Evolutionary conservation across 192 early-diverging fungal species (phyloP), one percentile per base, ranked within the genome.

Genomic region (Coemansia javaensis): DNA sequence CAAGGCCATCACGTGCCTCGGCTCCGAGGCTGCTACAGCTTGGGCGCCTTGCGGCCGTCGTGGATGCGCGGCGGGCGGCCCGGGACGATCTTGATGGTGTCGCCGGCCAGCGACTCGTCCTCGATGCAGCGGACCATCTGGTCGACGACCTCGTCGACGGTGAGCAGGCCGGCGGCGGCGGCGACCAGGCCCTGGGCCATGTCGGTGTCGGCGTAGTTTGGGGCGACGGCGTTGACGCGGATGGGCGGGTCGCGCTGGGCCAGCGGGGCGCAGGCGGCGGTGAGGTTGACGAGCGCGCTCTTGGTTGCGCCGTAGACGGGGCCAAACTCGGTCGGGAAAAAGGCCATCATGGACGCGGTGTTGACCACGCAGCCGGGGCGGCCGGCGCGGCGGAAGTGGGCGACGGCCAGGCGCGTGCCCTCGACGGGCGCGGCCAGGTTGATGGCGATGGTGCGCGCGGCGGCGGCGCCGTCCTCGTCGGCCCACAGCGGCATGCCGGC

Each of bases 251-350:
- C 67, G 37, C 54, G 47, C 31, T 14, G 41, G 0, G 72, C 64
- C 27, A 77, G 44, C 21, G 75, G 75, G 2, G 70, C 59, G 16
- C 76, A 78, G 2, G 59, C 44, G 7, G 70, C 61, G 0, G 82
- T 81, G 35, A 88, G 82, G 24, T 80, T 79, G 13, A 79, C 79
- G 8, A 90, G 80, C 11, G 81, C 89, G 40, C 77, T 82, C 71
- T 91, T 91, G 16, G 85, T 85, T 1, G 86, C 86, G 8, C 81
- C 81, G 59, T 91, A 91, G 7, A 86, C 79, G 3, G 89, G 86
- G 36, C 82, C 78, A 22, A 59, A 60, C 14, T 72, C 53, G 12
- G 70, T 40, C 1, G 79, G 77, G 44, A 77, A 73, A n/a, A 85
- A 67, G 1, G 86, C 89, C 31, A 86, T 86, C 47, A 86, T 75